Base-by-base conservation (phyloP, 2,329 filamentous ascomycete genomes). In the Tolypocladium inflatum region DNA sequence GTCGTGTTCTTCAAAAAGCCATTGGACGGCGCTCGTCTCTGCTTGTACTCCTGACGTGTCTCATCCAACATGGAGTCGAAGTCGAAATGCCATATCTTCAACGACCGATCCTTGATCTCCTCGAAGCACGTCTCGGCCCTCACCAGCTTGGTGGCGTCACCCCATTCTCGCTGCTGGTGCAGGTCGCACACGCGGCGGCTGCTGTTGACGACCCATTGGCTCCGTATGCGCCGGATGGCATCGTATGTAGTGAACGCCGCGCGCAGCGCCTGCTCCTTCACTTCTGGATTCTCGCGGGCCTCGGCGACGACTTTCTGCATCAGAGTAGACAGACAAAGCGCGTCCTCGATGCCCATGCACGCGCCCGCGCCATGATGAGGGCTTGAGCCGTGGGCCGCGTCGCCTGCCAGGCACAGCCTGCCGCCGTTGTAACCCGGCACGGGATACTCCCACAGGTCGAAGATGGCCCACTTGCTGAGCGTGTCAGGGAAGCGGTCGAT, bases 351-450 rank as follows among this genome's bases (percentile, higher is more conserved):
- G 1, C 79, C 81, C 63, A 85, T 77, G 1, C 80, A 81, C 0
- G 80, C 78, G 2, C 84, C 84, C 1, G 83, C 78, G 0, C 83
- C 84, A 48, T 84, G 80, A 43, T 83, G 80, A 0, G 84, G 84
- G 0, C 82, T 81, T 43, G 80, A 80, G 0, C 83, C 83, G 65
- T 87, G 84, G 0, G 84, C 85, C 0, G 84, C 83, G 64, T 88
- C 84, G 17, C 84, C 85, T 0, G 83, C 68, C 2, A 87, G 73
- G 42, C 74, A 77, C 30, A 80, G 63, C 0, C 76, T 71, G 9
- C 73, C 73, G 30, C 72, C 72, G 62, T 71, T 73, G 50, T 76
- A 81, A 13, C 65, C 65, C 1, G 73, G 72, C 1, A 78, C 67
- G 0, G 75, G 76, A 48, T 75, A 63, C n/a, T 77, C 70, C 38